These are phyloP conservation scores for Asterella californica DNA, from an alignment of 225 moss, liverwort and hornwort species.

Conservation along the genomic window DNA sequence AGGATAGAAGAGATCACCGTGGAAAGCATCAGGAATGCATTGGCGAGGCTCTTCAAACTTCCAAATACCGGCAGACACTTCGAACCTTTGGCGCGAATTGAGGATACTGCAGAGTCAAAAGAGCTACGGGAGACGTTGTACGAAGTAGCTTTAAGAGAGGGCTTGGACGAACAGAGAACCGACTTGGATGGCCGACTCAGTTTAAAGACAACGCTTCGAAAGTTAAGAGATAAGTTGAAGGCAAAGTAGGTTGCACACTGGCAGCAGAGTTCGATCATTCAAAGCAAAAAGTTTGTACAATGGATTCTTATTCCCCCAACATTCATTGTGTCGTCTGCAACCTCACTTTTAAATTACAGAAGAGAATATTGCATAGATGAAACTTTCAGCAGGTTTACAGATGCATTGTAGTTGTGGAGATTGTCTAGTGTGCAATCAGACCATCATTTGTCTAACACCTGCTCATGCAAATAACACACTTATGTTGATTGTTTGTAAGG, in stretches of 20 bases:
- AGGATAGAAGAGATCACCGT: conserved; percentile 19
- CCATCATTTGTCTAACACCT: neutral
- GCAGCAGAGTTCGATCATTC: neutral
- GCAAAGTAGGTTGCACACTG: neutral
- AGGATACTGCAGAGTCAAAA: conserved; percentile 6
- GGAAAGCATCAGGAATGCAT: conserved; percentile 10
- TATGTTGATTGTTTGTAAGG: neutral
- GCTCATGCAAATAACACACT: neutral
- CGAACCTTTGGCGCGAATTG: conserved; percentile 11
- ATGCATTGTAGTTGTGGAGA: neutral
- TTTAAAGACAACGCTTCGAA: conserved; percentile 1
- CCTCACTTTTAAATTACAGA: neutral
- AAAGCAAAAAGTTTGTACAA: neutral
- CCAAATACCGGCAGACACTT: conserved; percentile 17
- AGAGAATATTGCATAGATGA: neutral
- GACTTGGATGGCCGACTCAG: neutral
- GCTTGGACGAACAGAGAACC: neutral
- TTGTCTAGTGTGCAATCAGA: neutral
- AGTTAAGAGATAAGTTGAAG: neutral
- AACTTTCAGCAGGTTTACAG: neutral
- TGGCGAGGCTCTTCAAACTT: conserved; percentile 17
- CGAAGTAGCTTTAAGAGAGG: conserved; percentile 9
- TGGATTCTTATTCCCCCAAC: neutral
- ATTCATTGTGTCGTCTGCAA: neutral
- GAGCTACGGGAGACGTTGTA: conserved; percentile 15